phyloP scores from a whole-genome alignment of 345 rosid genomes.

The Linum usitatissimum region DNA sequence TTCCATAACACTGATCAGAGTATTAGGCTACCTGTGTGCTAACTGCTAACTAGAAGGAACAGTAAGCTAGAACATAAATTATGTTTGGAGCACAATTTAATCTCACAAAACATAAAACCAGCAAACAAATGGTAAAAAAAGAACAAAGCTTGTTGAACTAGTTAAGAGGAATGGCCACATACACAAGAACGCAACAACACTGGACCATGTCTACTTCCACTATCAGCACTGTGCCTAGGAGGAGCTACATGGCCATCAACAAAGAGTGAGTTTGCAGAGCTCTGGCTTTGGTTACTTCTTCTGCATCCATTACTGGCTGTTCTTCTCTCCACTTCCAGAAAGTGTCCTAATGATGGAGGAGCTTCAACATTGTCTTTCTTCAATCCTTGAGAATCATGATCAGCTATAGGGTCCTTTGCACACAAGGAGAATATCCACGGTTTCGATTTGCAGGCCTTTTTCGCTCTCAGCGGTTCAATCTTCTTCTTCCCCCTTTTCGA shows the following conservation, averaged over 20 bases:
- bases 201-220: no score
- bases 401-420: constrained; percentile 32
- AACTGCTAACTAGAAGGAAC: no score
- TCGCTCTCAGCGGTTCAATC: constrained; percentile 16
- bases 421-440: constrained; percentile 47
- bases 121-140: no score
- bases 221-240: no score
- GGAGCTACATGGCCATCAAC: constrained; percentile 36
- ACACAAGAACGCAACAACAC: no score
- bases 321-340: constrained; percentile 44
- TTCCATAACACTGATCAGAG: no score
- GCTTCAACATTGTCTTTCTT: constrained; percentile 3
- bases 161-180: no score
- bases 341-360: constrained; percentile 38
- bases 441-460: constrained; percentile 19
- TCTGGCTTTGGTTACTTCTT: constrained; percentile 22
- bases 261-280: constrained; percentile 31
- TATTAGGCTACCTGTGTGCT: no score
- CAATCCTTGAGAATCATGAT: constrained; percentile 4
- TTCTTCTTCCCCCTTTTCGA: constrained; percentile 34
- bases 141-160: no score
- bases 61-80: no score
- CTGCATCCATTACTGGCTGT: constrained; percentile 21
- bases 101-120: no score
- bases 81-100: no score